These are phyloP conservation scores for Magnaporthiopsis incrustans DNA, from an alignment of 2,329 filamentous ascomycete species.

Conservation along the genomic window DNA sequence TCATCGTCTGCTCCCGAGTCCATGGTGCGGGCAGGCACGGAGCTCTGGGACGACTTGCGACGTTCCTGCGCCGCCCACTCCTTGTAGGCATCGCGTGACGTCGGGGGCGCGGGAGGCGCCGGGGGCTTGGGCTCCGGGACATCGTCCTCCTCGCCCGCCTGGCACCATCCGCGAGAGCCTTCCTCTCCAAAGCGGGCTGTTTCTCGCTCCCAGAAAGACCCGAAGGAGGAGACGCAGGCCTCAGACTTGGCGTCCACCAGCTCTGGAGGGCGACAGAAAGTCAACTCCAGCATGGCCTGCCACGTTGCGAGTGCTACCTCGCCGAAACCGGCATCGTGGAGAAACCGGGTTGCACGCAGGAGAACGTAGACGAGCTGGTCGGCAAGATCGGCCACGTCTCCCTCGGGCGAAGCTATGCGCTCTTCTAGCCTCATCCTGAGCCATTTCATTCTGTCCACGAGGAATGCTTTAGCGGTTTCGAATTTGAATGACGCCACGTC, in stretches of 20 bases:
- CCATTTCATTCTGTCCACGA: conserved; percentile 47
- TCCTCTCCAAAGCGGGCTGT: conserved; percentile 68
- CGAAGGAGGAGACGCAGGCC: conserved; percentile 36
- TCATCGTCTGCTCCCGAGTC: conserved; percentile 73
- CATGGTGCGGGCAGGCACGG: conserved; percentile 61
- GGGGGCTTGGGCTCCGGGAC: neutral
- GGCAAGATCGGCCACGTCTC: conserved; percentile 15
- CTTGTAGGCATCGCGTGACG: conserved; percentile 38
- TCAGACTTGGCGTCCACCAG: conserved; percentile 15
- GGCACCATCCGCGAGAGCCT: conserved; percentile 61
- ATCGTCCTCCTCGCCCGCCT: conserved; percentile 21
- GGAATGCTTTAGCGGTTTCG: conserved; percentile 53
- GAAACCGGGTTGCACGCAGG: conserved; percentile 63
- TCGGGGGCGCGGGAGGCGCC: conserved; percentile 10
- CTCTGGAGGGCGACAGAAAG: conserved; percentile 47
- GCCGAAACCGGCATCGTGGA: conserved; percentile 67
- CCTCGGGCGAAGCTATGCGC: conserved; percentile 5
- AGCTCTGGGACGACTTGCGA: conserved; percentile 36
- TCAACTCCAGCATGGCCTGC: conserved; percentile 73
- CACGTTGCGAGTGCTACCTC: conserved; percentile 73
- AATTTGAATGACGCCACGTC: conserved; percentile 59
- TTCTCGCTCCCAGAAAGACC: conserved; percentile 84
- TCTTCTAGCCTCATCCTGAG: conserved; percentile 15
- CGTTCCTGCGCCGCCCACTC: conserved; percentile 48
- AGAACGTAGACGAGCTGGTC: conserved; percentile 60